Evolutionary conservation across 805 yeast species (phyloP), one percentile per base, ranked within the genome.

Genomic region (Ascoidea asiatica): DNA sequence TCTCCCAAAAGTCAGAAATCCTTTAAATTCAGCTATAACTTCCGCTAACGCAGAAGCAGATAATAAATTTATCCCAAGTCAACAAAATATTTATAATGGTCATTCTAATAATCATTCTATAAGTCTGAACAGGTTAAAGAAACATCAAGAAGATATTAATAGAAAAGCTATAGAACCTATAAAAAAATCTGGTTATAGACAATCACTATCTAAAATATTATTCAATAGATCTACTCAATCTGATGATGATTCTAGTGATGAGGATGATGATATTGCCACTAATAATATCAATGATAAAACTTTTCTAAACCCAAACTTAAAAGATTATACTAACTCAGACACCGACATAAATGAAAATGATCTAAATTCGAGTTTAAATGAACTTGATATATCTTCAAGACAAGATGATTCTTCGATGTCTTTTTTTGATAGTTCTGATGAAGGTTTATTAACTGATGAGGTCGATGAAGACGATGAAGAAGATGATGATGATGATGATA

Each of bases 241-340:
- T 15, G 35, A 29, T 29, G 35, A 29, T 11, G 35, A 29, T 29
- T 29, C 35, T 29, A 29, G 35, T 29, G 35, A 40, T 17, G 44
- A 44, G 19, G 48, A 41, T 22, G 48, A 48, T 8, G 48, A 43
- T 15, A 19, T 45, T 21, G 19, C 37, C 17, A 41, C 41, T 19
- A 48, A 45, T 22, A 48, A 48, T 38, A n/a, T n/a, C n/a, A n/a
- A n/a, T n/a, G n/a, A n/a, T n/a, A n/a, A n/a, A n/a, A n/a, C n/a
- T n/a, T n/a, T n/a, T n/a, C n/a, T n/a, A n/a, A n/a, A n/a, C n/a
- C n/a, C n/a, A n/a, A n/a, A n/a, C n/a, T n/a, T n/a, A n/a, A n/a
- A n/a, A n/a, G n/a, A n/a, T n/a, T n/a, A n/a, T n/a, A n/a, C n/a
- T n/a, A n/a, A n/a, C n/a, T n/a, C n/a, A n/a, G n/a, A n/a, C n/a